These are phyloP conservation scores for Mycena vulgaris DNA, from an alignment of 768 basidiomycete genomes.

Conservation along the genomic window DNA sequence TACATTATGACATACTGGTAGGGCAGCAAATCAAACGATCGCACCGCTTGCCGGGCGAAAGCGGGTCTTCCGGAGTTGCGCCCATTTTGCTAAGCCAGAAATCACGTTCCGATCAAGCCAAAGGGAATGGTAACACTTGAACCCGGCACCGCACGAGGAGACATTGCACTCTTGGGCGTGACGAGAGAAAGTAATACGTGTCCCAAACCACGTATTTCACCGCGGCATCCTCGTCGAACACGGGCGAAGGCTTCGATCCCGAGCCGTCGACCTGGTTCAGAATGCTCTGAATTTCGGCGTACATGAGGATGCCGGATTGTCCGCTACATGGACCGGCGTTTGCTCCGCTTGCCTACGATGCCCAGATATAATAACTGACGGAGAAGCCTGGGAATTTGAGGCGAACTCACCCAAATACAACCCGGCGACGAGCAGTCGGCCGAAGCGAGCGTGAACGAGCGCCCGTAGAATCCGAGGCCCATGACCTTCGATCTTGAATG, in stretches of 20 bases:
- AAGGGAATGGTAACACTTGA: too few species aligned
- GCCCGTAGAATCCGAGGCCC: slow-evolving; percentile 46
- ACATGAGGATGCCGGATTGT: slow-evolving; percentile 13
- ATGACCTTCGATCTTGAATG: slow-evolving; percentile 25
- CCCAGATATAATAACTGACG: not conserved
- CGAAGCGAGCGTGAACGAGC: slow-evolving; percentile 42
- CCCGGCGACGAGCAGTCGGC: slow-evolving; percentile 39
- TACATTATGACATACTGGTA: not conserved
- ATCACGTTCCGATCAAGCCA: too few species aligned
- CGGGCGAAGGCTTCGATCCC: not conserved
- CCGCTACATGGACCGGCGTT: slow-evolving; percentile 29
- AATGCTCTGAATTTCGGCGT: slow-evolving; percentile 33
- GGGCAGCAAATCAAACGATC: slow-evolving; percentile 23
- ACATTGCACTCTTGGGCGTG: too few species aligned
- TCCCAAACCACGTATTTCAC: slow-evolving; percentile 46
- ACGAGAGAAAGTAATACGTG: too few species aligned
- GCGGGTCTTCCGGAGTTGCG: slow-evolving; percentile 7
- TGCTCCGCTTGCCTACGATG: slow-evolving; percentile 27
- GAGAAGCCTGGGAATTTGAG: not conserved
- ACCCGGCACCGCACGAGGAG: too few species aligned
- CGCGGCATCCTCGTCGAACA: too few species aligned
- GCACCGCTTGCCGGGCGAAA: slow-evolving; percentile 7
- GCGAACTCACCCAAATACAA: slow-evolving; percentile 37
- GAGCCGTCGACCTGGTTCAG: slow-evolving; percentile 10
- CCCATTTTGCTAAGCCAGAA: too few species aligned